Evolutionary conservation across 352 stramenopile species (phyloP), one percentile per base, ranked within the genome.

Genomic region (Pythium phragmitis): DNA sequence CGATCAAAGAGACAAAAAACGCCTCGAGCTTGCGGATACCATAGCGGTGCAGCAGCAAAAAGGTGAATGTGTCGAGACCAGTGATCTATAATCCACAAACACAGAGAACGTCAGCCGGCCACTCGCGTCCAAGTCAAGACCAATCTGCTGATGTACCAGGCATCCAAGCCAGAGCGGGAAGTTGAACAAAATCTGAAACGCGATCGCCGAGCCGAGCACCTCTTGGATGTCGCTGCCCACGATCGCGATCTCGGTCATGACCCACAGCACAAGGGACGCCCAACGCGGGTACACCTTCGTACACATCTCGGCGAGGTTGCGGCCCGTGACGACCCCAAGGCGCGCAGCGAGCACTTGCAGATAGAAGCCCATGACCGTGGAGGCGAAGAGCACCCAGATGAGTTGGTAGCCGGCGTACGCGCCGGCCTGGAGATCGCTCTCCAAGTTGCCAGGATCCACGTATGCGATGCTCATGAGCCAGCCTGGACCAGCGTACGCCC

Each of bases 381-480:
- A 82, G 37, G 76, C 80, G 57, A 97, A 97, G 7, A 98, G 65
- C 19, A 97, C 87, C 83, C 92, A 98, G 14, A 98, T 87, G 45
- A 97, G 87, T 59, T 93, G 81, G 65, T 97, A 98, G 7, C 88
- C 80, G 12, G 73, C 78, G 33, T 97, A 98, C 3, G 86, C 87
- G 36, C 94, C 95, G 6, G 92, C 89, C 65, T 98, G 95, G 30
- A 99, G 82, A 68, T 99, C 95, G 46, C 89, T 96, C 68, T 98
- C 94, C 42, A 98, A 88, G 74, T 99, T 99, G 11, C 95, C 96
- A 0, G 95, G 96, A 62, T 98, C 95, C 41, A 98, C 80, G 72
- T 98, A 98, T 43, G 96, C 95, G 49, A 98, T 97, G 69, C 86
- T 97, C 86, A 98, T 96, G 74, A 97, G 84, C 83, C 85, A 96